Evolutionary conservation across 2,329 filamentous ascomycete species (phyloP), one percentile per base, ranked within the genome.

Genomic region (Arthrobotrys sphaeroides): DNA sequence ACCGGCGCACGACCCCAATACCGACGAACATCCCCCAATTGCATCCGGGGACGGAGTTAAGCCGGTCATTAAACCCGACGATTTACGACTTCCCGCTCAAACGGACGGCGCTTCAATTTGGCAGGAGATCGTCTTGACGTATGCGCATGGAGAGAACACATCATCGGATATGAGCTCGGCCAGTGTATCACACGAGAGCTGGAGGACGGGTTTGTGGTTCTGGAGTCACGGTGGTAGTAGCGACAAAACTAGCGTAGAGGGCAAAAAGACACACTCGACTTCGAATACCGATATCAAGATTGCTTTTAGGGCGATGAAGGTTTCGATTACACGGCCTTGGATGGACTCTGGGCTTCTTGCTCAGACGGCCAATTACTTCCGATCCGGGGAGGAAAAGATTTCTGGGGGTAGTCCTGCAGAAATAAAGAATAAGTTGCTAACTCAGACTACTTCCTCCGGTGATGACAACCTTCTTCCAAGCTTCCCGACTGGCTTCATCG

Each of bases 291-390:
- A 28, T 7, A 53, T 65, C 26, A 36, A 65, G n/a, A 53, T 53
- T 9, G 43, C 26, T 1, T 51, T 65, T 22, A 31, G 42, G 5
- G 60, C 26, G 6, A 53, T 53, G 60, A 65, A 53, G 24, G 60
- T 53, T 7, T 18, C 12, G 5, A 51, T 53, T 16, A 38, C 24
- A 13, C 20, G 26, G 9, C 60, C 60, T 20, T 53, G 60, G 60
- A 49, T 65, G 18, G 26, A 53, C 38, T 12, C 24, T 5, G 22
- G 24, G 12, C 26, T 65, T 28, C 31, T 64, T 5, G 5, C 16
- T 6, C 60, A 28, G 28, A 65, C 28, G 12, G 22, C 10, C 1
- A 26, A 65, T 20, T 65, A 65, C 42, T 51, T 22, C 28, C 42
- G 36, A 4, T 22, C 47, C 1, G 42, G 20, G n/a, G 42, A 51